phyloP scores from a whole-genome alignment of 1,284 basidiomycete species.

The Marasmius tenuissimus region DNA sequence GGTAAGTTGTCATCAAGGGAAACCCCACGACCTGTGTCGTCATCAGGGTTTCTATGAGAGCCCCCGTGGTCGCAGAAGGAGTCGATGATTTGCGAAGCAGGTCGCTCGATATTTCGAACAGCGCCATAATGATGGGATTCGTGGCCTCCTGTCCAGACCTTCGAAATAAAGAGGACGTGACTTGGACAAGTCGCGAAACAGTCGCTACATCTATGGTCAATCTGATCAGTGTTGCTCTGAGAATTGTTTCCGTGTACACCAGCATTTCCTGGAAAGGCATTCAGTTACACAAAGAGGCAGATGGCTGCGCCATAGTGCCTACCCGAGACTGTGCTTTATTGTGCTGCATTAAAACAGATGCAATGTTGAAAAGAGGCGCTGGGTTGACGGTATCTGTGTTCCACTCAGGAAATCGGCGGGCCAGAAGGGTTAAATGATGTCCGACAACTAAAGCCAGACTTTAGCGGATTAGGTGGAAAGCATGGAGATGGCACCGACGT shows the following conservation, averaged over 20 bases:
- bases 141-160: constrained; percentile 30
- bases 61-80: constrained; percentile 47
- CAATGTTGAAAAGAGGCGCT: constrained; percentile 52
- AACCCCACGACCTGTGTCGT: constrained; percentile 24
- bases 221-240: constrained; percentile 53
- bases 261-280: constrained; percentile 51
- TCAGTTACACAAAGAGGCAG: constrained; percentile 4
- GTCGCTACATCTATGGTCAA: constrained; percentile 45
- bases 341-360: constrained; percentile 52
- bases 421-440: constrained; percentile 48
- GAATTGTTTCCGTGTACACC: constrained; percentile 51
- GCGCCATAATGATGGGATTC: constrained; percentile 43
- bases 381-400: constrained; percentile 47
- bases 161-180: constrained; percentile 44
- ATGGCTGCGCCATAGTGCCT: constrained; percentile 16
- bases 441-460: constrained; percentile 47
- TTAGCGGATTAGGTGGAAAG: neutral
- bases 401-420: constrained; percentile 57
- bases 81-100: constrained; percentile 52
- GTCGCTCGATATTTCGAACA: constrained; percentile 58
- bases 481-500: constrained; percentile 37
- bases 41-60: constrained; percentile 33
- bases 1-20: constrained; percentile 22
- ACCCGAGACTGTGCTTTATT: constrained; percentile 63
- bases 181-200: constrained; percentile 51